phyloP scores from a whole-genome alignment of 1,139 yeast species.

The Yamadazyma trypodendri region DNA sequence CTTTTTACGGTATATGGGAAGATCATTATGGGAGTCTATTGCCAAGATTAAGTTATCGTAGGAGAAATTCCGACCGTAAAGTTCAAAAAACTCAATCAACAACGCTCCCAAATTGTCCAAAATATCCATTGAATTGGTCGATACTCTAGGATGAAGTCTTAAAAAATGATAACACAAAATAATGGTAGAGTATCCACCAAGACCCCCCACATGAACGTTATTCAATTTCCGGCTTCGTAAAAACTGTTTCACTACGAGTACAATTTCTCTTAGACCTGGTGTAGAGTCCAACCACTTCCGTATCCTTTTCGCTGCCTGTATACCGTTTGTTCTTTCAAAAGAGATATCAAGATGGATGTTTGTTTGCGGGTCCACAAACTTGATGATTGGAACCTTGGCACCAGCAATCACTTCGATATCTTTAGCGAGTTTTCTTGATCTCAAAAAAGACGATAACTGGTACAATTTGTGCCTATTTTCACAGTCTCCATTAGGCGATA shows the following conservation, averaged over 20 bases:
- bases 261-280: slow-evolving; percentile 84
- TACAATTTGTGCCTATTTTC: slow-evolving; percentile 69
- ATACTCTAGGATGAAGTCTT: slow-evolving; percentile 73
- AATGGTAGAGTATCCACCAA: slow-evolving; percentile 92
- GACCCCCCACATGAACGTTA: slow-evolving; percentile 93
- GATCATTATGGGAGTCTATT: slow-evolving; percentile 49
- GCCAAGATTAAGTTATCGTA: slow-evolving; percentile 75
- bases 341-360: slow-evolving; percentile 85
- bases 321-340: slow-evolving; percentile 84
- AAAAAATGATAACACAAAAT: slow-evolving; percentile 84
- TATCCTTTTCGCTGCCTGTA: slow-evolving; percentile 80
- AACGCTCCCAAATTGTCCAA: slow-evolving; percentile 82
- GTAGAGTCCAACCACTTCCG: slow-evolving; percentile 70
- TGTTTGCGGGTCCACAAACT: slow-evolving; percentile 75
- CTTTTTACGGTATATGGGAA: slow-evolving; percentile 58
- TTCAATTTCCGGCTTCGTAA: slow-evolving; percentile 76
- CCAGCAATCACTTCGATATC: slow-evolving; percentile 85
- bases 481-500: slow-evolving; percentile 63
- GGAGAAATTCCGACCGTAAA: slow-evolving; percentile 91
- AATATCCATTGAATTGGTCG: slow-evolving; percentile 66
- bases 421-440: slow-evolving; percentile 61
- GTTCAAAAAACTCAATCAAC: slow-evolving; percentile 87
- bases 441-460: slow-evolving; percentile 69
- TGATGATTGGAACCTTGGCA: slow-evolving; percentile 94
- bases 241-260: slow-evolving; percentile 82